Base-by-base conservation (phyloP, 2,329 filamentous ascomycete species). In the Xylaria hypoxylon region DNA sequence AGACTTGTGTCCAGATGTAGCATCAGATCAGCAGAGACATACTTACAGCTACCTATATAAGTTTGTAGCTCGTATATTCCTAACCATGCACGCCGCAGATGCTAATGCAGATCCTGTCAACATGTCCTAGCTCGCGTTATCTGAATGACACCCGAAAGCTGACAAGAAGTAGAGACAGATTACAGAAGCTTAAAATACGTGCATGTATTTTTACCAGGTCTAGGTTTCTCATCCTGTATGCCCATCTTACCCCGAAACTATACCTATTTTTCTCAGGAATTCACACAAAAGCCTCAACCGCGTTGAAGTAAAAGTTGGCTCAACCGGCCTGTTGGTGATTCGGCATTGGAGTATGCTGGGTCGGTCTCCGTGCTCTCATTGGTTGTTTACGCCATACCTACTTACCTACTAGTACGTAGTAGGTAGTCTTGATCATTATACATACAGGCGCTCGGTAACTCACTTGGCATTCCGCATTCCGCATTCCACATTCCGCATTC, bases 361-460 rank as follows among this genome's bases (percentile, higher is more conserved):
- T 55, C 40, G 31, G 31, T 24, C 42, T 31, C 24, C 28, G 24
- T 45, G 19, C 24, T 64, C 4, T 48, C 31, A 64, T 60, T 60
- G 62, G 55, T 26, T 24, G 24, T 47, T 11, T 1, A 6, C 17
- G 13, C 28, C 26, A 17, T 19, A 47, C n/a, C n/a, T n/a, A n/a
- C n/a, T n/a, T n/a, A n/a, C n/a, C n/a, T n/a, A n/a, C n/a, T n/a
- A n/a, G n/a, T n/a, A n/a, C n/a, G n/a, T n/a, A n/a, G n/a, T n/a
- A n/a, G n/a, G n/a, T n/a, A n/a, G n/a, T n/a, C n/a, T n/a, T n/a
- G n/a, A n/a, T n/a, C n/a, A n/a, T n/a, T n/a, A n/a, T n/a, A n/a
- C n/a, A n/a, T n/a, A n/a, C n/a, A n/a, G n/a, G 13, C 52, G 44
- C 48, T 48, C 24, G 24, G 61, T 26, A 33, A 38, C 26, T 38